A percentile compares a stretch with the other conserved stretches of the same genome.
Evolutionary conservation across 768 basidiomycete species (phyloP).

Genomic region (Tremella fuciformis): DNA sequence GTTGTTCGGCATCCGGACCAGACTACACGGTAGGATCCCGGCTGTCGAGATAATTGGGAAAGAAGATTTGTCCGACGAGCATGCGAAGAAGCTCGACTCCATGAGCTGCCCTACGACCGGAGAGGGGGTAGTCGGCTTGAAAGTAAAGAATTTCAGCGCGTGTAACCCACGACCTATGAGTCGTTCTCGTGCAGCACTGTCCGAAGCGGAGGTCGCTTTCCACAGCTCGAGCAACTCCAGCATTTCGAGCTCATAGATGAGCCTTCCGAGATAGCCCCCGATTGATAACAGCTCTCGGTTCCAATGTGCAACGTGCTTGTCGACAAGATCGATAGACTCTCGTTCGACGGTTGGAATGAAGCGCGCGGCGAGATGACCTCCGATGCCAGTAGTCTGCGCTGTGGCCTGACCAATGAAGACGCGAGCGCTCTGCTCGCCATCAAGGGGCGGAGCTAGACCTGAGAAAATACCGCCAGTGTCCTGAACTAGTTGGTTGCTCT

Average conservation of each 20-base stretch:
- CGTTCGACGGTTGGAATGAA: constrained; percentile 96
- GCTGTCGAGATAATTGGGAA: constrained; percentile 72
- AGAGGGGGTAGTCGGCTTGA: constrained; percentile 81
- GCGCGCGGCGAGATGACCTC: constrained; percentile 68
- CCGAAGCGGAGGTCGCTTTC: constrained; percentile 43
- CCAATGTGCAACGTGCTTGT: constrained; percentile 63
- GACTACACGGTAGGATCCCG: constrained; percentile 65
- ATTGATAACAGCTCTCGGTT: constrained; percentile 83
- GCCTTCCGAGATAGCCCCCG: constrained; percentile 75
- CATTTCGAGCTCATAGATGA: constrained; percentile 82
- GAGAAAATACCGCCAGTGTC: constrained; percentile 78
- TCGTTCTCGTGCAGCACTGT: constrained; percentile 51
- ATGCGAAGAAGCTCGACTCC: constrained; percentile 75
- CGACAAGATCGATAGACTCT: constrained; percentile 87
- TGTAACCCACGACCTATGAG: constrained; percentile 68
- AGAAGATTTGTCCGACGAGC: constrained; percentile 55
- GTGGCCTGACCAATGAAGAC: constrained; percentile 94
- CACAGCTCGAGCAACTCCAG: constrained; percentile 43
- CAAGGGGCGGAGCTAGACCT: constrained; percentile 79
- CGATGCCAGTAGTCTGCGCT: constrained; percentile 81
- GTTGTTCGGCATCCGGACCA: constrained; percentile 71
- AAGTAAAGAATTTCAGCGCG: constrained; percentile 83
- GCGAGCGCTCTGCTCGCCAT: constrained; percentile 62
- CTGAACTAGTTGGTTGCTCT: constrained; percentile 66
- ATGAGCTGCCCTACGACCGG: constrained; percentile 68